Percentiles rank a stretch among this genome's conserved stretches.
Conservation (phyloP, 306 rosid species). For the Sindora glabra region DNA sequence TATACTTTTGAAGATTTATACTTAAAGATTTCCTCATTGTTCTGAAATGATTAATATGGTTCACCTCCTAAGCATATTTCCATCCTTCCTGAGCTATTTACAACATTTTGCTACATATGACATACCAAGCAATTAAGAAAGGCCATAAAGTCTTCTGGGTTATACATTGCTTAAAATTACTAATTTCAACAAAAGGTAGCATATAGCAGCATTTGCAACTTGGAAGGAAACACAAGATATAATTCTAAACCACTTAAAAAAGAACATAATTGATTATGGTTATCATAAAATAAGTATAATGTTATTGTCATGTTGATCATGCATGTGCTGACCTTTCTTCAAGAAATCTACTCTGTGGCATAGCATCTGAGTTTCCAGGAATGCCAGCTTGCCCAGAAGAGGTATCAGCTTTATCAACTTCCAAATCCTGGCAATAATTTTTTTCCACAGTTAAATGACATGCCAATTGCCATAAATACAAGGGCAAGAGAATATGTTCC, state of each 20-base stretch:
- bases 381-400: constrained; percentile 18
- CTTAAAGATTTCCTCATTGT: no score
- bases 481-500: background rate
- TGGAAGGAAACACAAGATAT: background rate
- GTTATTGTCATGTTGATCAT: background rate
- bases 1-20: no score
- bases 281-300: background rate
- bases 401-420: constrained; percentile 20
- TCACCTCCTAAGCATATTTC: no score
- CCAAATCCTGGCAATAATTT: constrained; percentile 27
- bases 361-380: constrained; percentile 19
- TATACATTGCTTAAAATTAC: background rate
- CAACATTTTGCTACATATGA: background rate
- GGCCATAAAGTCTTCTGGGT: background rate
- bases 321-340: constrained; percentile 51
- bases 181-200: background rate
- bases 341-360: constrained; percentile 51
- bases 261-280: background rate
- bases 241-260: background rate
- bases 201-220: constrained; percentile 4
- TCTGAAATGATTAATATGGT: no score
- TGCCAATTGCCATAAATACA: background rate
- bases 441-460: constrained; percentile 10
- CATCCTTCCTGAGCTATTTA: no score
- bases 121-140: background rate